Conservation (phyloP, 176 grass and related monocot genomes). For the Oryza glumipatula region DNA sequence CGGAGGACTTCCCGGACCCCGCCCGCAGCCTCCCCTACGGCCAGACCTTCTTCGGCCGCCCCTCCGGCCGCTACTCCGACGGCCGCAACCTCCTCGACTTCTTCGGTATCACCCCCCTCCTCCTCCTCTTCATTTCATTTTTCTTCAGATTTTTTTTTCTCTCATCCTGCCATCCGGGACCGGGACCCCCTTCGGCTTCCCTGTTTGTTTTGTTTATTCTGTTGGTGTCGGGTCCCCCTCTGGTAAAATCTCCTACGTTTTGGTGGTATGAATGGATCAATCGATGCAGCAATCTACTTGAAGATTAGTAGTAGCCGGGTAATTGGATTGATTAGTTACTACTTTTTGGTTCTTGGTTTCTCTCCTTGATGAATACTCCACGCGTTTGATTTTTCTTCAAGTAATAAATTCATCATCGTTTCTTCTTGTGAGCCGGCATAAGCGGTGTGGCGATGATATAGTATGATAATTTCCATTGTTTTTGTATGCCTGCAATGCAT, state of each 20-base stretch:
- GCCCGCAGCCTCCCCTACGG: constrained; percentile 73
- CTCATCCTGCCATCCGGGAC: neutral
- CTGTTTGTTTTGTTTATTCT: neutral
- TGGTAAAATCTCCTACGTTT: neutral
- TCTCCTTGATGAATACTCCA: constrained; percentile 10
- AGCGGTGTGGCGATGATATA: neutral
- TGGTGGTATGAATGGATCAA: neutral
- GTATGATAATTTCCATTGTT: neutral
- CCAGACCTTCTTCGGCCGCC: constrained; percentile 84
- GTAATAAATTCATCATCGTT: constrained; percentile 25
- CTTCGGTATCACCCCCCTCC: constrained; percentile 52
- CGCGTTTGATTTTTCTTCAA: constrained; percentile 44
- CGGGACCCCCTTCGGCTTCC: too few relatives aligned
- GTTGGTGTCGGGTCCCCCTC: neutral
- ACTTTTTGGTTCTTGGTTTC: neutral
- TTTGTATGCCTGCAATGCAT: neutral
- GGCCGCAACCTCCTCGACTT: constrained; percentile 92
- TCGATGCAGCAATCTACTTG: neutral
- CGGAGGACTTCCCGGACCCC: constrained; percentile 61
- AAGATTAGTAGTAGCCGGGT: neutral
- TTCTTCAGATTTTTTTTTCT: neutral
- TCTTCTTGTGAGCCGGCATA: constrained; percentile 8
- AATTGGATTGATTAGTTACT: neutral
- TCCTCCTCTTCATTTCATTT: neutral
- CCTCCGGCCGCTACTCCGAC: constrained; percentile 76